A percentile compares a stretch with the other conserved stretches of the same genome.
Conservation (phyloP, 306 rosid species). For the Elaeagnus macrophylla region DNA sequence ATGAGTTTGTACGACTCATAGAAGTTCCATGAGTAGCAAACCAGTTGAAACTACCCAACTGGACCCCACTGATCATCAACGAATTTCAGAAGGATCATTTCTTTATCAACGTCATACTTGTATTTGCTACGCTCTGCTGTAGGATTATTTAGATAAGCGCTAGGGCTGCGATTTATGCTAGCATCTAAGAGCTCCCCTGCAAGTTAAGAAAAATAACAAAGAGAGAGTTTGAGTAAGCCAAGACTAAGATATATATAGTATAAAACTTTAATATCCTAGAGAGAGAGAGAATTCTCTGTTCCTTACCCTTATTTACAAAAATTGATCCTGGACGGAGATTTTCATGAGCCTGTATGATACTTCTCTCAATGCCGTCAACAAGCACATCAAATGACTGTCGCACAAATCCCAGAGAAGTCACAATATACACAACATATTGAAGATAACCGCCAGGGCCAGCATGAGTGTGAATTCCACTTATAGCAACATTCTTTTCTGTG, state of each 20-base stretch:
- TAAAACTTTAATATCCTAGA: background rate
- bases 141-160: conserved; percentile 87
- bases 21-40: conserved; percentile 98
- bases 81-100: conserved; percentile 83
- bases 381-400: conserved; percentile 74
- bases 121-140: conserved; percentile 58
- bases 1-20: conserved; percentile 76
- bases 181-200: conserved; percentile 85
- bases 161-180: conserved; percentile 83
- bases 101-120: conserved; percentile 71
- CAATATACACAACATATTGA: conserved; percentile 68
- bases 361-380: conserved; percentile 87
- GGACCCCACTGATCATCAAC: conserved; percentile 80
- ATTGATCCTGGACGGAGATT: conserved; percentile 76
- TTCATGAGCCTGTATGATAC: conserved; percentile 75
- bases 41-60: conserved; percentile 86
- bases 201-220: conserved; percentile 10
- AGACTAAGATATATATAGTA: background rate
- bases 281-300: conserved; percentile 4
- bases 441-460: conserved; percentile 99
- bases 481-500: conserved; percentile 81
- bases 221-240: conserved; percentile 11
- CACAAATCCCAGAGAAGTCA: conserved; percentile 91
- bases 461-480: conserved; percentile 93
- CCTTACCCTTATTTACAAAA: conserved; percentile 61